phyloP scores from a whole-genome alignment of 148 eudicot species.

The Cornus kousa region DNA sequence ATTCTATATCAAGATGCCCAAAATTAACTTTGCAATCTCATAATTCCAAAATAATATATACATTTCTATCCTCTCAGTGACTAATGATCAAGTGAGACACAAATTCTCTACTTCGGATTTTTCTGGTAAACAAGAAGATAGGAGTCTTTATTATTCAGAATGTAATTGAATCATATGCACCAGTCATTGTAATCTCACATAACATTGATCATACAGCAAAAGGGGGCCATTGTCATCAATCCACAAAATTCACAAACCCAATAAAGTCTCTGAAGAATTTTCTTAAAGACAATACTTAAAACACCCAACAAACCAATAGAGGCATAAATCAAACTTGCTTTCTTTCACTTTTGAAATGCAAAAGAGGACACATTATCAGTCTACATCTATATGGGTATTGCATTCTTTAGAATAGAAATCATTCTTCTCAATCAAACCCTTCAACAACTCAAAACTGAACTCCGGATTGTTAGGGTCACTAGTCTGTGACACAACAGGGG shows the following conservation, averaged over 20 bases:
- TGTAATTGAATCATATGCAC: no score
- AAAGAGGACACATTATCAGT: neutral
- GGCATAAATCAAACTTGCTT: neutral
- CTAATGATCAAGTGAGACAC: no score
- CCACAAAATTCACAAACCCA: neutral
- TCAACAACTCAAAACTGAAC: conserved; percentile 35
- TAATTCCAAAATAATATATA: neutral
- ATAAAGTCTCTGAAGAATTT: neutral
- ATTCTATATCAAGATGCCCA: neutral
- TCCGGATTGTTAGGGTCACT: conserved; percentile 37
- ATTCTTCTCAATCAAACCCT: conserved; percentile 68
- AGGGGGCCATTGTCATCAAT: neutral
- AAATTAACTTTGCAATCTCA: neutral
- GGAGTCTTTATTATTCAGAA: no score
- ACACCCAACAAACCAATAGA: neutral
- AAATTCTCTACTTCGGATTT: no score
- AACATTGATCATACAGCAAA: no score
- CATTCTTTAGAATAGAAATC: conserved; percentile 73
- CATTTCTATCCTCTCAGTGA: no score
- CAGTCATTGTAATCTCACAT: no score
- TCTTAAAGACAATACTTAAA: conserved; percentile 7
- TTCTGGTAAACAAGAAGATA: no score
- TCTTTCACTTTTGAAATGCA: neutral
- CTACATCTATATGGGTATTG: conserved; percentile 56
- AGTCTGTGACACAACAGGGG: conserved; percentile 28